phyloP scores from a whole-genome alignment of 148 eudicot species.

The Rhododendron vialii region DNA sequence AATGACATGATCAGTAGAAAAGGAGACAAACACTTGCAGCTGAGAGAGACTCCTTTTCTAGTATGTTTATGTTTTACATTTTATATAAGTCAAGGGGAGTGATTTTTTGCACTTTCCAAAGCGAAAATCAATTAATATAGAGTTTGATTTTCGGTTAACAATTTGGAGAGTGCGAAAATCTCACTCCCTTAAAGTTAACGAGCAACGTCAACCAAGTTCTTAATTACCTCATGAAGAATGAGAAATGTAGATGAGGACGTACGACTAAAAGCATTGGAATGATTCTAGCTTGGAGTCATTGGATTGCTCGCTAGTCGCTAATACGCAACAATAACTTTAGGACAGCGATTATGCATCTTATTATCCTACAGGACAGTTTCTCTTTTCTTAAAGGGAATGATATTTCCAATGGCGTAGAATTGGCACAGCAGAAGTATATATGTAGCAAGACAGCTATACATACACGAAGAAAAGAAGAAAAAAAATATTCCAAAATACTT shows the following conservation, averaged over 20 bases:
- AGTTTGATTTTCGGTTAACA: no score
- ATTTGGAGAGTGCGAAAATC: no score
- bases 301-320: no score
- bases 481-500: constrained; percentile 11
- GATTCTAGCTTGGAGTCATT: background rate
- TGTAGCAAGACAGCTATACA: background rate
- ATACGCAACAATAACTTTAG: no score
- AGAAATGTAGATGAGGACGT: background rate
- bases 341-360: no score
- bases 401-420: background rate
- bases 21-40: background rate
- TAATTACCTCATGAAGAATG: background rate
- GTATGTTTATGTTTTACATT: no score
- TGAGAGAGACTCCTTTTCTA: background rate
- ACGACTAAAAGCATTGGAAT: background rate
- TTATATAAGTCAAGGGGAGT: no score
- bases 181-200: no score
- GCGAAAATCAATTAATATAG: no score
- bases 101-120: no score
- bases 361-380: no score
- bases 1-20: background rate
- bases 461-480: constrained; percentile 9
- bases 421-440: background rate
- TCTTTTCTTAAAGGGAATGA: background rate
- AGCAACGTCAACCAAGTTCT: background rate